Evolutionary conservation across 768 basidiomycete genomes (phyloP), one percentile per base, ranked within the genome.

Genomic region (Boletus rubescentipes): DNA sequence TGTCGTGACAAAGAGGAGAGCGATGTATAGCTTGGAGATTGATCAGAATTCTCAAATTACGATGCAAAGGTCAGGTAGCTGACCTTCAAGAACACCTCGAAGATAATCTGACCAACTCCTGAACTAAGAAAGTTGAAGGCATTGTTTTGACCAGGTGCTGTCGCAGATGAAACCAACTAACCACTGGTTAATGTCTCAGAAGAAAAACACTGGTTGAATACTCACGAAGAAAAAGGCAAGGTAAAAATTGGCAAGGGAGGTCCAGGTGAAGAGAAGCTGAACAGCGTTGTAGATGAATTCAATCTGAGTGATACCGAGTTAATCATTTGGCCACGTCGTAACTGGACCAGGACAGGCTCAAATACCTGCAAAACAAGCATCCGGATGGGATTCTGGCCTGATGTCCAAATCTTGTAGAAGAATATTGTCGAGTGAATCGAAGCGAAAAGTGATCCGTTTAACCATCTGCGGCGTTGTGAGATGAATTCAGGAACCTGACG

Each of bases 181-280:
- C 60, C 61, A 62, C 61, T 2, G 45, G 40, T 55, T 64, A 62
- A 45, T 71, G 35, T 41, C 55, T 46, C n/a, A n/a, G 45, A 6
- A 56, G 20, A 63, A 46, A n/a, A 29, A 59, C 30, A 42, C 65
- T 64, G 1, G 53, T 46, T 15, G n/a, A 55, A 43, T 16, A 78
- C 89, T 73, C 62, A 91, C 89, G 72, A 94, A 95, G 81, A 90
- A 95, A 77, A 95, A 94, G 38, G 93, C 90, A 47, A 96, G 78
- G 69, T 93, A 97, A 74, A 93, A 97, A 69, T 95, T 96, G 31
- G 91, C 94, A 40, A 96, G 75, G 15, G 87, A 83, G 9, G 93
- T 95, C 95, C 95, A 98, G 14, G 93, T 89, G 72, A 98, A 97
- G 50, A 97, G 38, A 21, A 98, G 84, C 61, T 94, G 90, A 29